Base-by-base conservation (phyloP, 169 alveolate genomes). In the Cryptosporidium ryanae region DNA sequence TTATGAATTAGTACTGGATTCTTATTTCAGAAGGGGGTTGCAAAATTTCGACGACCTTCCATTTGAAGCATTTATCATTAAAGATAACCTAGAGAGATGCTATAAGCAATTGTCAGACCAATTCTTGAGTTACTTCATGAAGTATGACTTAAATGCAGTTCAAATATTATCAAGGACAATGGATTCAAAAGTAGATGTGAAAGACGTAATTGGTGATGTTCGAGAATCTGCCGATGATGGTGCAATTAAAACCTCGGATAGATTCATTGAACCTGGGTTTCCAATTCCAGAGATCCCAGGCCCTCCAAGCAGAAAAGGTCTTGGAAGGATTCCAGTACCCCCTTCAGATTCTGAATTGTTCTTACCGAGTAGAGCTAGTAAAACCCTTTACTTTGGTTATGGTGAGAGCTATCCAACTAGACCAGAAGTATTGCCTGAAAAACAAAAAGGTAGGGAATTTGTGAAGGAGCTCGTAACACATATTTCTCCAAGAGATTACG, bases 271-370 rank as follows among this genome's bases (percentile, higher is more conserved):
- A 23, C 64, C 63, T 21, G 21, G 23, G 17, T 32, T 76, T 13
- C 87, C 87, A 17, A 76, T 76, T 76, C 87, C 87, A 10, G 64
- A 61, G 15, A 34, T 76, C 25, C 87, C 87, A 27, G 87, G 87
- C 4, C 87, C 87, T 23, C 87, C 87, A 59, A 68, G 83, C 2
- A 43, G 83, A 10, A 61, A 25, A 2, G 66, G 44, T 61, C 66
- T 32, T 1, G 13, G 25, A 4, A 54, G 54, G 23, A 1, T 3
- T 10, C n/a, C 23, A 43, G 17, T 23, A 44, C 68, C 76, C 10
- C 3, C n/a, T 17, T 54, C 71, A 0, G n/a, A 7, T 76, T 64
- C 57, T 38, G 87, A 61, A 29, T 18, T 59, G 48, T 52, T 38
- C 8, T 38, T 38, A 38, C 46, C 55, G 17, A 48, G 6, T 27